Evolutionary conservation across 805 yeast species (phyloP).

Genomic region (Kodamaea nitidulidarum): DNA sequence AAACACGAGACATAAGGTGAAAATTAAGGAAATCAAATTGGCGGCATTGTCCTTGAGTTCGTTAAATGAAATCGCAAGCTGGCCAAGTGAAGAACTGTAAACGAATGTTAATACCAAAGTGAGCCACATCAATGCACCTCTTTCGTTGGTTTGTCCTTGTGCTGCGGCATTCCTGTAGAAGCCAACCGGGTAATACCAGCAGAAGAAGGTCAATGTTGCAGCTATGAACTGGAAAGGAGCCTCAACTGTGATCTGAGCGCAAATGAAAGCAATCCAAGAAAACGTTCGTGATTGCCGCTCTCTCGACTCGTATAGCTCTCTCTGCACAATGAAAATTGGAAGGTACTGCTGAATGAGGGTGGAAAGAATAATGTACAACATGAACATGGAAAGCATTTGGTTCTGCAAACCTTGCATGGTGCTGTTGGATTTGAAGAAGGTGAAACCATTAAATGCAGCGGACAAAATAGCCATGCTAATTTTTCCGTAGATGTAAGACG

Average conservation of each 20-base stretch:
- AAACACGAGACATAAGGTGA: conserved; percentile 25
- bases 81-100: conserved; percentile 21
- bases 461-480: conserved; percentile 12
- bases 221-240: conserved; percentile 58
- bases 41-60: conserved; percentile 25
- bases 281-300: conserved; percentile 73
- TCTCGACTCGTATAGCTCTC: conserved; percentile 66
- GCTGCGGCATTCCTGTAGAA: conserved; percentile 21
- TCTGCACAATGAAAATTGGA: conserved; percentile 52
- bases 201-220: conserved; percentile 32
- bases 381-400: conserved; percentile 71
- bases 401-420: conserved; percentile 40
- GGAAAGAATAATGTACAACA: conserved; percentile 55
- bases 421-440: conserved; percentile 13
- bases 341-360: conserved; percentile 59
- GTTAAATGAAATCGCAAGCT: conserved; percentile 19
- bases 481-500: conserved; percentile 19
- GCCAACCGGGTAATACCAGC: conserved; percentile 23
- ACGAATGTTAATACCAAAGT: conserved; percentile 16
- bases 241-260: conserved; percentile 63
- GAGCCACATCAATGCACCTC: conserved; percentile 40
- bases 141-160: conserved; percentile 15
- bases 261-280: conserved; percentile 59
- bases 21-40: conserved; percentile 21
- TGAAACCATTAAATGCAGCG: conserved; percentile 15